phyloP scores from a whole-genome alignment of 345 rosid species.

The Streptanthus diversifolius region DNA sequence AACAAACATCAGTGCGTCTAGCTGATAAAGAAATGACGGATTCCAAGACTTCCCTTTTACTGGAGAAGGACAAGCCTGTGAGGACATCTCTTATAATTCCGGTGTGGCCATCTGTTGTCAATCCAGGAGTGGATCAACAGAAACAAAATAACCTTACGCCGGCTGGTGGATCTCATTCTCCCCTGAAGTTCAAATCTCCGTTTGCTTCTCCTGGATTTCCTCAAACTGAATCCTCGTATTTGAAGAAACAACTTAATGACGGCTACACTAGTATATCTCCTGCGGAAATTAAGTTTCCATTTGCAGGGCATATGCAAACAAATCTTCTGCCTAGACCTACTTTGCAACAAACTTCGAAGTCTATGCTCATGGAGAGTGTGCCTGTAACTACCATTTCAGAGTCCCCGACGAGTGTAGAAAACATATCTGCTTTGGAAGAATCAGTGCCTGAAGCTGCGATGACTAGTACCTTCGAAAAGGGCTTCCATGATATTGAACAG shows the following conservation, averaged over 20 bases:
- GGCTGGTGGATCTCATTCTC: slow-evolving; percentile 32
- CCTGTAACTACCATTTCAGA: slow-evolving; percentile 21
- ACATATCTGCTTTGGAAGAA: slow-evolving; percentile 28
- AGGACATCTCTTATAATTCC: slow-evolving; percentile 31
- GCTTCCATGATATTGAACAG: slow-evolving; percentile 32
- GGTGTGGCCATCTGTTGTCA: slow-evolving; percentile 28
- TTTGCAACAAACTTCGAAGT: slow-evolving; percentile 41
- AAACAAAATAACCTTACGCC: slow-evolving; percentile 32
- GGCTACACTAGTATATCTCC: slow-evolving; percentile 33
- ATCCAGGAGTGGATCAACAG: slow-evolving; percentile 34
- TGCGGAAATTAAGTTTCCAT: slow-evolving; percentile 33
- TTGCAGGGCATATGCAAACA: slow-evolving; percentile 33
- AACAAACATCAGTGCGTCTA: slow-evolving; percentile 33
- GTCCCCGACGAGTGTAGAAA: slow-evolving; percentile 18
- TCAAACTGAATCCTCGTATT: slow-evolving; percentile 33
- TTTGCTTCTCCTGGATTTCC: slow-evolving; percentile 39
- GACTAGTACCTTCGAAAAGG: slow-evolving; percentile 37
- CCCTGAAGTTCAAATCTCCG: slow-evolving; percentile 40
- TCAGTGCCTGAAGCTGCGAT: slow-evolving; percentile 26
- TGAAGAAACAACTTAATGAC: slow-evolving; percentile 38
- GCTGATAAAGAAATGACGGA: slow-evolving; percentile 49
- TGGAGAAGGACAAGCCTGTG: slow-evolving; percentile 35
- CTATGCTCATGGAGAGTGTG: slow-evolving; percentile 27
- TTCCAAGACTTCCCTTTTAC: slow-evolving; percentile 37
- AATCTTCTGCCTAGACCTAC: slow-evolving; percentile 39